Conservation (phyloP, 441 rosid genomes). For the Populus hybrid region DNA sequence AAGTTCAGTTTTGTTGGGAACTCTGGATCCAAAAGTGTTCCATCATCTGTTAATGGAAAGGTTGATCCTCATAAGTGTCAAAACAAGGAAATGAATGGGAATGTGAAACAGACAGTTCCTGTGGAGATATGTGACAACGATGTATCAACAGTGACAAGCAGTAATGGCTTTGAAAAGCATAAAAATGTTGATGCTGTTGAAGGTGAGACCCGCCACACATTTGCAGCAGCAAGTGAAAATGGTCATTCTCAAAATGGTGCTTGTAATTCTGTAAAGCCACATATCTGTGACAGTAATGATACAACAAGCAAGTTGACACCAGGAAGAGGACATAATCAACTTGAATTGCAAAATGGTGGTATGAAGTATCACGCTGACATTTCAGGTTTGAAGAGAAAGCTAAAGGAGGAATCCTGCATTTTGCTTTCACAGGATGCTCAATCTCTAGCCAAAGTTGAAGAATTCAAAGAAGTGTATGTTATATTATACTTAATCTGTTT, state of each 20-base stretch:
- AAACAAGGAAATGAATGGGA: constrained; percentile 37
- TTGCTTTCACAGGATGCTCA: constrained; percentile 60
- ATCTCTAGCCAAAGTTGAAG: constrained; percentile 55
- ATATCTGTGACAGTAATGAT: constrained; percentile 34
- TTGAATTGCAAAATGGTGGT: constrained; percentile 32
- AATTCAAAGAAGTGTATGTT: constrained; percentile 68
- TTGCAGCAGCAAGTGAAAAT: constrained; percentile 32
- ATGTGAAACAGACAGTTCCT: constrained; percentile 20
- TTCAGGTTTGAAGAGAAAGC: constrained; percentile 43
- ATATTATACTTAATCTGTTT: constrained; percentile 11
- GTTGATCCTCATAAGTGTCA: constrained; percentile 39
- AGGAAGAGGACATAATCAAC: constrained; percentile 27
- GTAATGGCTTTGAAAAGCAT: constrained; percentile 31
- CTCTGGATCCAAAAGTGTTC: constrained; percentile 44
- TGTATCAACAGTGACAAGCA: constrained; percentile 22
- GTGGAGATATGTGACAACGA: constrained; percentile 41
- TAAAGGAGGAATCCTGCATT: constrained; percentile 40
- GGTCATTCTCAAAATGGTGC: constrained; percentile 21
- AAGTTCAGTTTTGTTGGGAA: constrained; percentile 61
- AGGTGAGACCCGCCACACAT: constrained; percentile 26
- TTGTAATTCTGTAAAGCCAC: constrained; percentile 29
- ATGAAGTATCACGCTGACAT: constrained; percentile 26
- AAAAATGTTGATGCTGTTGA: constrained; percentile 33
- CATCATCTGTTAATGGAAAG: constrained; percentile 45
- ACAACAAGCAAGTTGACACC: constrained; percentile 16